phyloP scores from a whole-genome alignment of 2,329 filamentous ascomycete genomes.

The Aureobasidium sp. region DNA sequence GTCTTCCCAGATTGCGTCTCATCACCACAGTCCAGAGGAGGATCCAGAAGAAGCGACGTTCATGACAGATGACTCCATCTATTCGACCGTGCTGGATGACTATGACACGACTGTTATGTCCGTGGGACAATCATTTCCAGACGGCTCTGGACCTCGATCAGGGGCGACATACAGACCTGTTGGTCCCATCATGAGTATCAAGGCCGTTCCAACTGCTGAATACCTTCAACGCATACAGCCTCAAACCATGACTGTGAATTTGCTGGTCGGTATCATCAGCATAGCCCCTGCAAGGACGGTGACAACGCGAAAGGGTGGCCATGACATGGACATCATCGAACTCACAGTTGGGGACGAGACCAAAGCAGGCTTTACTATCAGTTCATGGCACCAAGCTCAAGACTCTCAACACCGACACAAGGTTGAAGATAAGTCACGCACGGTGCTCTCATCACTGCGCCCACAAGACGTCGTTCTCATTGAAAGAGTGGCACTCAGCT shows the following conservation, averaged over 20 bases:
- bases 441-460: constrained; percentile 42
- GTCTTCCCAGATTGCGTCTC: constrained; percentile 48
- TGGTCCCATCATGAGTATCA: constrained; percentile 52
- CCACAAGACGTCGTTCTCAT: constrained; percentile 71
- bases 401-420: constrained; percentile 17
- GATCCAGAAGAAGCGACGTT: constrained; percentile 20
- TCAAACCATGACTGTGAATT: constrained; percentile 71
- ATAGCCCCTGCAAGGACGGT: constrained; percentile 60
- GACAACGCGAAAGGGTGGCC: constrained; percentile 48
- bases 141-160: constrained; percentile 17
- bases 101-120: background rate
- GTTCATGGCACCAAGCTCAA: constrained; percentile 63
- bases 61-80: constrained; percentile 29
- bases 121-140: background rate
- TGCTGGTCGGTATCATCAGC: constrained; percentile 72
- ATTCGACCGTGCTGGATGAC: constrained; percentile 21
- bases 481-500: constrained; percentile 67
- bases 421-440: constrained; percentile 23
- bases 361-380: constrained; percentile 67
- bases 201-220: constrained; percentile 58
- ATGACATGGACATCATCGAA: constrained; percentile 59
- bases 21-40: constrained; percentile 14
- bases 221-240: constrained; percentile 61
- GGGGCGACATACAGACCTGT: constrained; percentile 12
- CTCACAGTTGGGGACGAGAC: constrained; percentile 81